phyloP scores from a whole-genome alignment of 2,329 filamentous ascomycete genomes.

The Purpureocillium takamizusanense region DNA sequence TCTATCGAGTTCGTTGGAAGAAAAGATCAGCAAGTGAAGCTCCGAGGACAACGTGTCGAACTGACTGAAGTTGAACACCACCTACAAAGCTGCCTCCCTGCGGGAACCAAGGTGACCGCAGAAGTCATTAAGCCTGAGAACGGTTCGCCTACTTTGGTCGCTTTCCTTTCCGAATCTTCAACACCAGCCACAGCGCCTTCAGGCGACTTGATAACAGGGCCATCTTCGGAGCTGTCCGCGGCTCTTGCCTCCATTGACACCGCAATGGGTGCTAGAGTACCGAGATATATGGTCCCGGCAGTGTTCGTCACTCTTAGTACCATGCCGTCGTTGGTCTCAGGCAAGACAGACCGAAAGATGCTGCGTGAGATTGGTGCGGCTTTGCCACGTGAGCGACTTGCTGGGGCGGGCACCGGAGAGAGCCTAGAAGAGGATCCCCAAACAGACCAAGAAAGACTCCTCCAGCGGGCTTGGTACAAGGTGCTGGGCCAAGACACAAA shows the following conservation, averaged over 20 bases:
- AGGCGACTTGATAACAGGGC: slow-evolving; percentile 14
- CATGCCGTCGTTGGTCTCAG: slow-evolving; percentile 39
- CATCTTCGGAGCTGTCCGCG: slow-evolving; percentile 21
- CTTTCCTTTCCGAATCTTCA: slow-evolving; percentile 28
- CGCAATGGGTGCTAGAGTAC: slow-evolving; percentile 23
- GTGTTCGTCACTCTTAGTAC: slow-evolving; percentile 33
- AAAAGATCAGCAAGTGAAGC: slow-evolving; percentile 60
- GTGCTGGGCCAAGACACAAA: slow-evolving; percentile 25
- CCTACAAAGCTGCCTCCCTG: slow-evolving; percentile 33
- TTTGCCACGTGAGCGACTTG: slow-evolving; percentile 30
- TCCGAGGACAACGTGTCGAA: slow-evolving; percentile 57
- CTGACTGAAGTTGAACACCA: slow-evolving; percentile 44
- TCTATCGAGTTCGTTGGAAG: slow-evolving; percentile 50
- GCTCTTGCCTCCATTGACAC: slow-evolving; percentile 21
- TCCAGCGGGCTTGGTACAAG: slow-evolving; percentile 26
- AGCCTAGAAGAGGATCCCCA: slow-evolving; percentile 23
- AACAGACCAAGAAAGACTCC: slow-evolving; percentile 26
- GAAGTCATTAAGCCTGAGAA: slow-evolving; percentile 39
- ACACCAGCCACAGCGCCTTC: slow-evolving; percentile 3
- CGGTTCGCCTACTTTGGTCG: slow-evolving; percentile 34
- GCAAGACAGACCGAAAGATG: slow-evolving; percentile 40
- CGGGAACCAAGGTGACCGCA: slow-evolving; percentile 32
- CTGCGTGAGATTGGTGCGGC: slow-evolving; percentile 34
- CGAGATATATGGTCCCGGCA: slow-evolving; percentile 39
- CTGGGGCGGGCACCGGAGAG: slow-evolving; percentile 14